Percentiles rank a stretch among this genome's conserved stretches.
Conservation (phyloP, 768 basidiomycete species). For the Calocybe gangraenosa region DNA sequence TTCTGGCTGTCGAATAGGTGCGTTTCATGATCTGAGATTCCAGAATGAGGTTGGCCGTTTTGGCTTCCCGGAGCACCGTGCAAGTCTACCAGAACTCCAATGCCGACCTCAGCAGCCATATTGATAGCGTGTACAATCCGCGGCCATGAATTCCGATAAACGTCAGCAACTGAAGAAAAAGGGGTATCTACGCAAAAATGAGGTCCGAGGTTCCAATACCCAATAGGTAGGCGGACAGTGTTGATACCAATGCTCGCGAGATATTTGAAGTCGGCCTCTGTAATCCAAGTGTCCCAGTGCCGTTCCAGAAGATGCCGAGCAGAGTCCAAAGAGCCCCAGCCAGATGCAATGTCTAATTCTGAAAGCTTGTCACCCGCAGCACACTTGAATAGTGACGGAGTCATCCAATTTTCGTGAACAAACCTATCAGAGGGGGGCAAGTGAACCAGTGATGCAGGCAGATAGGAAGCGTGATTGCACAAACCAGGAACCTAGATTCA, state of each 20-base stretch:
- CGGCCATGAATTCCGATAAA: conserved; percentile 65
- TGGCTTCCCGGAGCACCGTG: conserved; percentile 78
- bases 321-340: conserved; percentile 43
- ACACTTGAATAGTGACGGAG: conserved; percentile 57
- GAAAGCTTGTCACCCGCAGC: conserved; percentile 47
- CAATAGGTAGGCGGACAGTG: conserved; percentile 60
- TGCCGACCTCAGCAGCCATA: conserved; percentile 49
- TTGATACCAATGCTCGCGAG: conserved; percentile 67
- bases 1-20: conserved; percentile 40
- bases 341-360: conserved; percentile 65
- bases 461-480: too few species aligned
- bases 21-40: conserved; percentile 49
- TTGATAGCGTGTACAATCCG: conserved; percentile 60
- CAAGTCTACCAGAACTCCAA: conserved; percentile 70
- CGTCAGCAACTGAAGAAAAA: conserved; percentile 46
- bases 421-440: conserved; percentile 41
- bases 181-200: conserved; percentile 60
- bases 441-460: too few species aligned
- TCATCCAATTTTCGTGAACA: conserved; percentile 75
- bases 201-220: conserved; percentile 58
- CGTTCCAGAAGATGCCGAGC: conserved; percentile 55
- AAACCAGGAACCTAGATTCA: conserved; percentile 65
- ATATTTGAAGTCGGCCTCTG: conserved; percentile 58
- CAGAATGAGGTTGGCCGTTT: conserved; percentile 68
- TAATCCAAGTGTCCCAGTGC: conserved; percentile 79